phyloP scores from a whole-genome alignment of 495 filamentous ascomycete genomes.

The Xylaria palmicola region DNA sequence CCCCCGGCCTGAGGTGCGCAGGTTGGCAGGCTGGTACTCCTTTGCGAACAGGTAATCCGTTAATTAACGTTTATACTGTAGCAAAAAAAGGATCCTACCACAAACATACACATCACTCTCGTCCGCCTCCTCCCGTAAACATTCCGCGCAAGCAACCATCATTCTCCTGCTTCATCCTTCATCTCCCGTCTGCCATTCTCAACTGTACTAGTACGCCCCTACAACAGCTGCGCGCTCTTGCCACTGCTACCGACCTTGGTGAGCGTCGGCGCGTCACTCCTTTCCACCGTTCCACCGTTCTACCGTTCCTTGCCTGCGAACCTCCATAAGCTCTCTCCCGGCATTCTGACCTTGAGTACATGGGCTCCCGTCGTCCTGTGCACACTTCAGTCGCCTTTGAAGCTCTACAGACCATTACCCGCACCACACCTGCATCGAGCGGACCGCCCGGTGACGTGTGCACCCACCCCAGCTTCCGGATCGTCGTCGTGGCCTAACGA shows the following conservation, averaged over 20 bases:
- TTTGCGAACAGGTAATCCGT: slow-evolving; percentile 37
- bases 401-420: slow-evolving; percentile 7
- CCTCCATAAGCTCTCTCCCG: slow-evolving; percentile 25
- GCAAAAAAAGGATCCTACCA: slow-evolving; percentile 27
- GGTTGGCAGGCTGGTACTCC: slow-evolving; percentile 5
- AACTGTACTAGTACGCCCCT: slow-evolving; percentile 27
- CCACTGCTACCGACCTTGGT: slow-evolving; percentile 12
- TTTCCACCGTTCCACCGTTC: slow-evolving; percentile 3
- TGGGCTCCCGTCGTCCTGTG: slow-evolving; percentile 19
- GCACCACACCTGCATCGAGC: slow-evolving; percentile 6
- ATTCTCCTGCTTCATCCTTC: slow-evolving; percentile 7
- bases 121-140: slow-evolving; percentile 23
- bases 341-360: slow-evolving; percentile 25
- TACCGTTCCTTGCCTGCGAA: slow-evolving; percentile 11
- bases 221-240: slow-evolving; percentile 11
- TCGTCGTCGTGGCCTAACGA: slow-evolving; percentile 11
- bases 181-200: slow-evolving; percentile 14
- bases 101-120: slow-evolving; percentile 16
- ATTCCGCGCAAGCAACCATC: slow-evolving; percentile 21
- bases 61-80: slow-evolving; percentile 13
- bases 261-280: slow-evolving; percentile 16
- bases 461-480: slow-evolving; percentile 6
- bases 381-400: slow-evolving; percentile 4
- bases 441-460: slow-evolving; percentile 12
- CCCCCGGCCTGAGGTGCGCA: background rate